Base-by-base conservation (phyloP, 163 green algal genomes). In the Prototheca stagnorum region DNA sequence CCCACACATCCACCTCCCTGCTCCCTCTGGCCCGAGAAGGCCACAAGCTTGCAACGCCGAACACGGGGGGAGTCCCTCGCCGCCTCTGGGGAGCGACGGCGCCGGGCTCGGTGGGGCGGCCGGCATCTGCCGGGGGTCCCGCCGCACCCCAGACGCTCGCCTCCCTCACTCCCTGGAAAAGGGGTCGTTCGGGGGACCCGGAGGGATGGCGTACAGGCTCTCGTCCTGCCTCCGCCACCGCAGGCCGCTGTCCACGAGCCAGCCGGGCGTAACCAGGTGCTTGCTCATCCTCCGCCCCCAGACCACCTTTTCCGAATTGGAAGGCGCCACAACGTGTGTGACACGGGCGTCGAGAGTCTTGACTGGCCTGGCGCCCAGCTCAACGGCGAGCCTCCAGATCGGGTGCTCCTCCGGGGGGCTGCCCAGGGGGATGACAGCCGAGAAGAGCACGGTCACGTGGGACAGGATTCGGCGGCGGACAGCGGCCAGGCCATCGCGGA, bases 341-440 rank as follows among this genome's bases (percentile, higher is more conserved):
- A 70, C 55, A 0, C 22, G 16, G 11, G 47, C 74, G 26, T 82
- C 67, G 12, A 56, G n/a, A 35, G 80, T 75, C 35, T 57, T 58
- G 5, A 79, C 85, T 64, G 95, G 97, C 27, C 75, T 34, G 3
- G 88, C 86, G 5, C 90, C 90, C 44, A 95, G 49, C 34, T 6
- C 74, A 69, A n/a, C 73, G 56, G 49, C 71, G 73, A 42, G 75
- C 71, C 39, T 85, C 83, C 44, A 95, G 78, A 44, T 71, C 70
- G 57, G 62, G 52, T 87, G 67, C 0, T 9, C 19, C 17, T 58
- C 44, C 0, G 68, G 70, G 23, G 48, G 37, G 5, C 57, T 50
- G 46, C 57, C 65, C 35, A 71, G 46, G 19, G 78, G 64, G 39
- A 78, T 53, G 14, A 81, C 48, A 20, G 50, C 51, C 41, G 56